Conservation (phyloP, 192 early-diverging fungal species). For the Jimgerdemannia lactiflua region DNA sequence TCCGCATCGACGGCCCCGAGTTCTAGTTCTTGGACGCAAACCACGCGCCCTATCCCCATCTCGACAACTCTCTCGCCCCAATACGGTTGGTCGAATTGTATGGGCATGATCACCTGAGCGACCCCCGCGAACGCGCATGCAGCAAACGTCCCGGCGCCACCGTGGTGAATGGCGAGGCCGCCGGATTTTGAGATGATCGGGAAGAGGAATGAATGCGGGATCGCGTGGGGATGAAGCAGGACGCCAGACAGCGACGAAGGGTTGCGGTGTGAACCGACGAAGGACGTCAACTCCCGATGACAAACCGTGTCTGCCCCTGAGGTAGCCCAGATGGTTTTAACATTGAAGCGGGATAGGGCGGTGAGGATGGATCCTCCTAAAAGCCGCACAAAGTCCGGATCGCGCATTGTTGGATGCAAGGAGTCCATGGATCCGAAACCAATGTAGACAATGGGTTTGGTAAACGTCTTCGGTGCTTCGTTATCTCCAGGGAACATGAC, state of each 20-base stretch:
- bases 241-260: neutral
- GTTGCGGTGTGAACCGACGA: too few relatives aligned
- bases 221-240: neutral
- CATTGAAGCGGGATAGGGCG: neutral
- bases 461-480: neutral
- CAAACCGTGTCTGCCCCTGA: neutral
- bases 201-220: neutral
- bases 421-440: neutral
- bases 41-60: neutral
- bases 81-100: neutral
- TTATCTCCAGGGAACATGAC: neutral
- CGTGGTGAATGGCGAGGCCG: neutral
- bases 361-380: neutral
- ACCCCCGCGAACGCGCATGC: neutral
- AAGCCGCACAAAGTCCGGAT: neutral
- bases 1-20: neutral
- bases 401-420: neutral
- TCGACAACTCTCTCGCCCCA: neutral
- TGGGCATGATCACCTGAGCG: neutral
- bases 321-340: neutral
- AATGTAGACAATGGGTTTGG: neutral
- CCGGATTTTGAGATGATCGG: neutral
- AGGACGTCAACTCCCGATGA: neutral
- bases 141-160: neutral
- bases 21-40: neutral